These are phyloP conservation scores for Paratinospora sagittata DNA, from an alignment of 164 flowering plant species.

Conservation along the genomic window DNA sequence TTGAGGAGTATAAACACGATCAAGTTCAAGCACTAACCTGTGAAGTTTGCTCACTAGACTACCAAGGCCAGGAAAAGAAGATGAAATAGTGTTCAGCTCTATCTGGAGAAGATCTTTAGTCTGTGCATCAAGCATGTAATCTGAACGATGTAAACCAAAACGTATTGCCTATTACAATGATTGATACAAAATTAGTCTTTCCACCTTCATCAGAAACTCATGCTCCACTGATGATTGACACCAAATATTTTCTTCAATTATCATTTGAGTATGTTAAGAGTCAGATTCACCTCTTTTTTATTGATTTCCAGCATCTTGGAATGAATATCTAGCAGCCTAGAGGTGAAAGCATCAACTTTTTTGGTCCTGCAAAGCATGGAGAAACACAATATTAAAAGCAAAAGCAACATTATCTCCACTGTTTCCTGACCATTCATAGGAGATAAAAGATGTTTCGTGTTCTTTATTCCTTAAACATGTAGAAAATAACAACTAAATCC, in stretches of 20 bases:
- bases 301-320: constrained; percentile 68
- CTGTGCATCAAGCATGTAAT: constrained; percentile 96
- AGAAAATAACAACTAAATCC: background rate
- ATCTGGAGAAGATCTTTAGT: constrained; percentile 87
- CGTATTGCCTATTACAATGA: constrained; percentile 64
- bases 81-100: constrained; percentile 94
- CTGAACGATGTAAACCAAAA: constrained; percentile 94
- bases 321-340: constrained; percentile 86
- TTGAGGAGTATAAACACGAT: background rate
- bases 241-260: background rate
- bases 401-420: background rate
- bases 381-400: background rate
- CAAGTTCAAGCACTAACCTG: constrained; percentile 42
- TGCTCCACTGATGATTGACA: background rate
- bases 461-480: background rate
- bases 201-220: background rate
- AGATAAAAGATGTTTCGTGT: background rate
- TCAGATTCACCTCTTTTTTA: constrained; percentile 60
- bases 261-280: background rate
- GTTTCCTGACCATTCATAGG: constrained; percentile 1
- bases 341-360: constrained; percentile 77
- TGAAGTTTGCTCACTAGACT: constrained; percentile 82
- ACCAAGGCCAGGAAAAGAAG: constrained; percentile 85
- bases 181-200: constrained; percentile 12
- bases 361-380: constrained; percentile 57